These are phyloP conservation scores for Cytospora paraplurivora DNA, from an alignment of 2,329 filamentous ascomycete species.

Conservation along the genomic window DNA sequence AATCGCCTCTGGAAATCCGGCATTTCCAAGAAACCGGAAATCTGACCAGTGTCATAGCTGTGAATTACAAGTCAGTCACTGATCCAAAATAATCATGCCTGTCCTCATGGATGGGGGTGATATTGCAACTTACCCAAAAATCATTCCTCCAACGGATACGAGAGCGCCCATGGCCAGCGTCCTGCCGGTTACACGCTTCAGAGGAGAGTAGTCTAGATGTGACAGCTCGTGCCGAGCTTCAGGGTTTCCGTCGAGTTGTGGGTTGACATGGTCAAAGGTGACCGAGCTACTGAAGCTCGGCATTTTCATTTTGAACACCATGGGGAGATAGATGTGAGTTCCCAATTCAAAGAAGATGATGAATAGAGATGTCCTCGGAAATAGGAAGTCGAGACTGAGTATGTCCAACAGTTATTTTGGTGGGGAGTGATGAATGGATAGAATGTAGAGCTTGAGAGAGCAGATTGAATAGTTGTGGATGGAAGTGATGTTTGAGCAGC, in stretches of 20 bases:
- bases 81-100: neutral
- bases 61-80: slow-evolving; percentile 33
- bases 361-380: neutral
- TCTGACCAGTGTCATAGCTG: slow-evolving; percentile 56
- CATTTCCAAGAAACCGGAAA: slow-evolving; percentile 61
- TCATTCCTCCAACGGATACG: slow-evolving; percentile 49
- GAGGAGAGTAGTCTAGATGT: slow-evolving; percentile 48
- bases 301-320: slow-evolving; percentile 9
- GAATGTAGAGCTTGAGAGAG: neutral
- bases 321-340: too few relatives aligned
- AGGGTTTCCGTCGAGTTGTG: slow-evolving; percentile 41
- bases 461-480: neutral
- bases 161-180: slow-evolving; percentile 44
- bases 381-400: neutral
- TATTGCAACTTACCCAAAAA: slow-evolving; percentile 38
- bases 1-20: slow-evolving; percentile 57
- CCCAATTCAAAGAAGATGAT: neutral
- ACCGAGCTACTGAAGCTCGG: slow-evolving; percentile 32
- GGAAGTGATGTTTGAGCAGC: neutral
- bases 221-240: slow-evolving; percentile 40
- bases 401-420: too few relatives aligned
- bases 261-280: slow-evolving; percentile 47
- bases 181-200: slow-evolving; percentile 43
- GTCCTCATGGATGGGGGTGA: neutral
- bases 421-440: neutral